Evolutionary conservation across 352 stramenopile genomes (phyloP).

Genomic region (Phytophthora hybrid): DNA sequence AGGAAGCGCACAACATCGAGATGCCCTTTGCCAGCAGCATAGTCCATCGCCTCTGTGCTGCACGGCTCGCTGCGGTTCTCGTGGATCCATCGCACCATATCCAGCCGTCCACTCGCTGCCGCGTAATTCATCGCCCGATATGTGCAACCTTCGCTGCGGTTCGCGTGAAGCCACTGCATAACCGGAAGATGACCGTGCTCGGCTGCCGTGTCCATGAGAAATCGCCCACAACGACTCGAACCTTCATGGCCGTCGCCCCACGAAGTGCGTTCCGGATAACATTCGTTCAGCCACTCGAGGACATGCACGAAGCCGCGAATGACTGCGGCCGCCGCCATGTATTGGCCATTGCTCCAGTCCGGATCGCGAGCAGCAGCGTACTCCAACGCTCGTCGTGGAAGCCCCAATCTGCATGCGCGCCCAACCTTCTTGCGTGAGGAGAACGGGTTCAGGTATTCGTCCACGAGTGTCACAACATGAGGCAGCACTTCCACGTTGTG

Average conservation of each 20-base stretch:
- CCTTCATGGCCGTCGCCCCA: slow-evolving; percentile 23
- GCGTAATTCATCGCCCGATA: slow-evolving; percentile 27
- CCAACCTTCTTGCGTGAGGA: slow-evolving; percentile 23
- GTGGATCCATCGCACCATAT: slow-evolving; percentile 24
- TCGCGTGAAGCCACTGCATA: slow-evolving; percentile 29
- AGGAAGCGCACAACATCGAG: slow-evolving; percentile 26
- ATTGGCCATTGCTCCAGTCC: slow-evolving; percentile 21
- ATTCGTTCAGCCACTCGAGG: slow-evolving; percentile 27
- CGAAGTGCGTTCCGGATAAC: slow-evolving; percentile 23
- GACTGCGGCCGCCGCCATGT: slow-evolving; percentile 26
- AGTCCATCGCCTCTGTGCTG: slow-evolving; percentile 28
- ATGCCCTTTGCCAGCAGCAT: slow-evolving; percentile 24
- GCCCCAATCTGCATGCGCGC: slow-evolving; percentile 17
- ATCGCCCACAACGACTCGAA: slow-evolving; percentile 24
- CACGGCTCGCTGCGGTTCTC: slow-evolving; percentile 17
- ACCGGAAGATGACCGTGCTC: slow-evolving; percentile 26
- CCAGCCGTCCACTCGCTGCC: slow-evolving; percentile 21
- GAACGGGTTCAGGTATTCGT: slow-evolving; percentile 26
- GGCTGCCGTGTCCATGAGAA: slow-evolving; percentile 26
- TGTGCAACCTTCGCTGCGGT: slow-evolving; percentile 26
- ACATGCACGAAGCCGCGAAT: slow-evolving; percentile 27
- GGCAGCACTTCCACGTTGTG: slow-evolving; percentile 23
- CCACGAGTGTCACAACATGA: slow-evolving; percentile 25
- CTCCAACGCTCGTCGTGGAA: slow-evolving; percentile 13
- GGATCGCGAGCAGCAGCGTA: slow-evolving; percentile 25